Base-by-base conservation (phyloP, 768 basidiomycete genomes). In the Boletales sp. region DNA sequence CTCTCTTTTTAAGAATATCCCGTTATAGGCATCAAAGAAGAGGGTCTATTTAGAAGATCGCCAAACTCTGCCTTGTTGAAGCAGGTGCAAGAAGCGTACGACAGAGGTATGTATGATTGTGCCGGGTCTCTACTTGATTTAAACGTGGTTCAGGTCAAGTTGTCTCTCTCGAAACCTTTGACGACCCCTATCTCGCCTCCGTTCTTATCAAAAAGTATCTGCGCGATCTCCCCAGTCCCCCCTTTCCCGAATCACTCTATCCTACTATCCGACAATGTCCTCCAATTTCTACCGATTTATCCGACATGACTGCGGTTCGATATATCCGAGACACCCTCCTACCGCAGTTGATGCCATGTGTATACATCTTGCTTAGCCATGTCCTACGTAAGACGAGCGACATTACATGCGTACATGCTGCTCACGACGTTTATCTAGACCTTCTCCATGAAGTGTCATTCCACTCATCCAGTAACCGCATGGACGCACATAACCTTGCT, bases 151-250 rank as follows among this genome's bases (percentile, higher is more conserved):
- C 48, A 87, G 87, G 87, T 12, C 81, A 90, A 54, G 83, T 91
- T 1, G 85, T 94, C 10, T 88, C 87, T 1, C 69, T 94, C 38
- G 71, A 80, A n/a, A 83, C 75, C 2, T 92, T 88, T 59, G 77
- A 75, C 0, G 90, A 92, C 58, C 84, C 88, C 7, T 78, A 89
- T 65, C 76, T 94, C 2, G 87, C 89, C 4, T 89, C 91, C 9
- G 91, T 93, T 1, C 74, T 94, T 33, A 70, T 94, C 48, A 93
- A 94, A 72, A 91, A 90, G 63, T 92, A 87, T 62, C 69, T 94
- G 21, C 80, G 88, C 34, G 88, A 91, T 64, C 72, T 94, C 2
- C 88, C 89, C 2, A 76, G 81, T 44, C 86, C 91, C 4, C 69
- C 89, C n/a, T 88, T 94, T 56, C 79, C 85, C 0, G 88, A 90